These are phyloP conservation scores for Boehmeria nivea DNA, from an alignment of 306 rosid genomes.

Conservation along the genomic window DNA sequence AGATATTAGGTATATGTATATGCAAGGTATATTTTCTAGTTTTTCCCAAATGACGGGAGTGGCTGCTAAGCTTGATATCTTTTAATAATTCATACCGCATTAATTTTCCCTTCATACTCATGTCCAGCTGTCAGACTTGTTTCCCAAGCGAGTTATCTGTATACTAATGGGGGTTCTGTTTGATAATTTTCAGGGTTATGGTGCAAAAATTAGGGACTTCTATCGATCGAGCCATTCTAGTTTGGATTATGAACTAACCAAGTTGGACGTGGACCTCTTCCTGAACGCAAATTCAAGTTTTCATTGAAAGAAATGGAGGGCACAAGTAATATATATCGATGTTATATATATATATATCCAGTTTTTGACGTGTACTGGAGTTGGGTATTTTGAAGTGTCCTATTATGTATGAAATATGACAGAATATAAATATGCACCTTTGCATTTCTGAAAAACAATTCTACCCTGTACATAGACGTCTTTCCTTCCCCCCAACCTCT, in stretches of 20 bases:
- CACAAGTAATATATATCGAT: slow-evolving; percentile 22
- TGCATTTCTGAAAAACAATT: too few relatives aligned
- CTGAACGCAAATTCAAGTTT: slow-evolving; percentile 14
- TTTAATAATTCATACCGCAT: too few relatives aligned
- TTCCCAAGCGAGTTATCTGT: too few relatives aligned
- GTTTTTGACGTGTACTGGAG: slow-evolving; percentile 46
- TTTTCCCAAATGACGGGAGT: too few relatives aligned
- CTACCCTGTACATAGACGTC: too few relatives aligned
- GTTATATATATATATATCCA: slow-evolving; percentile 19
- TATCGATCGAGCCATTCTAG: slow-evolving; percentile 31
- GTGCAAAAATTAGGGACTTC: slow-evolving; percentile 18
- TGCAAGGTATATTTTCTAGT: slow-evolving; percentile 25
- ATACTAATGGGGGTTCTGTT: not conserved
- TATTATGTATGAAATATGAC: too few relatives aligned
- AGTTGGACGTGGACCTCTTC: slow-evolving; percentile 27
- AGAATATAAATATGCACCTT: too few relatives aligned
- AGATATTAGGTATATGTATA: slow-evolving; percentile 28
- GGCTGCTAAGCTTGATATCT: too few relatives aligned
- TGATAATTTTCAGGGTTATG: not conserved
- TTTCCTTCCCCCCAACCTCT: too few relatives aligned
- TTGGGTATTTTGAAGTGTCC: slow-evolving; percentile 10
- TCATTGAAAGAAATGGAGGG: slow-evolving; percentile 32
- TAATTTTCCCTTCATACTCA: too few relatives aligned
- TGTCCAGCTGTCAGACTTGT: too few relatives aligned
- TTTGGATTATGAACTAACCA: slow-evolving; percentile 27